Conservation (phyloP, 106 monocot species). For the Acanthochlamys bracteata region DNA sequence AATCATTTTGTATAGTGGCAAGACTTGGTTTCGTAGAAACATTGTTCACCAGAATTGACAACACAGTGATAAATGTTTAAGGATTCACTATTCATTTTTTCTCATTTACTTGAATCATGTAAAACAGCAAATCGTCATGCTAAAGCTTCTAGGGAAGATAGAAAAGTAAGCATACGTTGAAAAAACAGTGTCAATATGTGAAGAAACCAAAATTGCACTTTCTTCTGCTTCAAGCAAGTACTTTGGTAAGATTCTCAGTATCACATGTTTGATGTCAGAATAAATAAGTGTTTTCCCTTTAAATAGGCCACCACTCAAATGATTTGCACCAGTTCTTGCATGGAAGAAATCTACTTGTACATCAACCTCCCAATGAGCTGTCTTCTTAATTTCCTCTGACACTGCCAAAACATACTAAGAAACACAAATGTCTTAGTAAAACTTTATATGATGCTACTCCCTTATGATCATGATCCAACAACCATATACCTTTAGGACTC, state of each 20-base stretch:
- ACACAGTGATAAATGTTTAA: too few relatives aligned
- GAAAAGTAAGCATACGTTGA: conserved; percentile 55
- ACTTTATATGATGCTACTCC: not conserved
- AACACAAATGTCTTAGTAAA: conserved; percentile 18
- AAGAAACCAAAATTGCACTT: conserved; percentile 75
- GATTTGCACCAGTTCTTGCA: conserved; percentile 58
- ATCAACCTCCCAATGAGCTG: conserved; percentile 99
- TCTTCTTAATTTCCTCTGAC: conserved; percentile 70
- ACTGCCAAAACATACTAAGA: conserved; percentile 78
- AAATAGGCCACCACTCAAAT: conserved; percentile 58
- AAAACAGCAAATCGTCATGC: not conserved
- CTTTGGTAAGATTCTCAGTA: conserved; percentile 84
- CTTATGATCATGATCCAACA: too few relatives aligned
- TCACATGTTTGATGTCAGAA: conserved; percentile 90
- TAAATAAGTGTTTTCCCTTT: conserved; percentile 89
- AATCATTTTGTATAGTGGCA: too few relatives aligned
- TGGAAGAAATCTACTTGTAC: conserved; percentile 82
- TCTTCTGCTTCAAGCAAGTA: conserved; percentile 81
- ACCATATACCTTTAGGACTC: too few relatives aligned
- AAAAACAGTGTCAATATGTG: conserved; percentile 96
- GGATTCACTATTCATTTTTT: too few relatives aligned
- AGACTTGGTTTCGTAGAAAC: too few relatives aligned
- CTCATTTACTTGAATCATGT: too few relatives aligned
- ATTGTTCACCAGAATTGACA: too few relatives aligned
- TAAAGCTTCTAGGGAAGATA: not conserved